Conservation (phyloP, 225 moss, liverwort and hornwort species). For the Straminergon stramineum region DNA sequence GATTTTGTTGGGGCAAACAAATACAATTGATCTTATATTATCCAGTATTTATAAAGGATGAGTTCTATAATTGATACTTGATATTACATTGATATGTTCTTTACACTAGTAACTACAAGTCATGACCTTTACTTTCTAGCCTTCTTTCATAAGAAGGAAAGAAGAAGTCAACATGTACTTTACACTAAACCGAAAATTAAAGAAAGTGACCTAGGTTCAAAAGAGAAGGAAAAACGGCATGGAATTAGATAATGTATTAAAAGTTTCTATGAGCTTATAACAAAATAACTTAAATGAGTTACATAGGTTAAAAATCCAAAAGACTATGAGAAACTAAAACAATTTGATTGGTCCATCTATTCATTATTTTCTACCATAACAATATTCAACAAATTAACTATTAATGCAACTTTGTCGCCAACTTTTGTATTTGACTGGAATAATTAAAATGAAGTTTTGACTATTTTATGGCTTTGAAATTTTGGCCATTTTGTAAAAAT, state of each 20-base stretch:
- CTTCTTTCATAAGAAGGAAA: not conserved
- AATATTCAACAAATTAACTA: not conserved
- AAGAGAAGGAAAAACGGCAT: not conserved
- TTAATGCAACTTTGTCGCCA: not conserved
- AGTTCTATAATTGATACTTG: not conserved
- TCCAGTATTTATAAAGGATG: not conserved
- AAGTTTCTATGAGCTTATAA: not conserved
- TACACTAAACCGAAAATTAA: not conserved
- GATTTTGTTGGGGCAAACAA: too few relatives aligned
- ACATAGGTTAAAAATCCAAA: too few relatives aligned
- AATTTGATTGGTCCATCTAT: not conserved
- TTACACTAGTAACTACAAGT: not conserved
- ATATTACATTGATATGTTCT: not conserved
- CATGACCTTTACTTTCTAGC: not conserved
- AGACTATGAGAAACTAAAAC: too few relatives aligned
- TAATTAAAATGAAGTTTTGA: not conserved
- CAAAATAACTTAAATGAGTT: not conserved
- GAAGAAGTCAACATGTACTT: not conserved
- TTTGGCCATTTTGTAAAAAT: not conserved
- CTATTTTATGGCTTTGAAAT: not conserved
- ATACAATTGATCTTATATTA: not conserved
- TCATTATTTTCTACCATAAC: not conserved
- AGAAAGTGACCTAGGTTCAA: not conserved
- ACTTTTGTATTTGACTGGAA: not conserved
- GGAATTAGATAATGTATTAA: not conserved